Evolutionary conservation across 495 filamentous ascomycete genomes (phyloP), one percentile per base, ranked within the genome.

Genomic region (Penicillium tannophilum): DNA sequence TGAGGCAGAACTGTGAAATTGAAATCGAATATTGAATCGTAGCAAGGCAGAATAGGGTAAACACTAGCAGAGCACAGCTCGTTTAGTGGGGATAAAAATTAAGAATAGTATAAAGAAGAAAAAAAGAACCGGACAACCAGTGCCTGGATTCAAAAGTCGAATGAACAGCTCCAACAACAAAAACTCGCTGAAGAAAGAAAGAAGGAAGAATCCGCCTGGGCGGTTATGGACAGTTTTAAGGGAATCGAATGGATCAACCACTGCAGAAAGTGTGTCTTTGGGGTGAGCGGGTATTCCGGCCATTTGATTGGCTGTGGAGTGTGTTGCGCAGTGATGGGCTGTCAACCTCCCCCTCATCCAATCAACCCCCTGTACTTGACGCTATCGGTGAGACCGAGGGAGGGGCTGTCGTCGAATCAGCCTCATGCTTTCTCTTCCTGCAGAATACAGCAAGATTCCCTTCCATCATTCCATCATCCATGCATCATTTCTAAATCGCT

Each of bases 151-250:
- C 77, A 77, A 71, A 71, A 79, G 76, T 70, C 79, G 78, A 81
- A 70, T 61, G 63, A 60, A 68, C 76, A 89, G 82, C 81, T 87
- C 82, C 78, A 79, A 76, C 76, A 83, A 85, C 86, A 85, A 85
- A 77, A 80, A 81, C 88, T 90, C 90, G 88, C 88, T 87, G 84
- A 79, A 82, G 86, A 87, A 77, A 79, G 64, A 70, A 83, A 86
- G 70, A 83, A 64, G 62, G 63, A 63, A 64, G 52, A 70, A 58
- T 73, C 63, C 63, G 68, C 61, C 68, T 77, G 64, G 69, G 72
- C 71, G 67, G 71, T 71, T 82, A 64, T 65, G 54, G 23, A 60
- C 33, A 54, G 52, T 72, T 75, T 77, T 70, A 71, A 64, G 67
- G 58, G 48, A 58, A 54, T 42, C 54, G 10, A 48, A 54, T 59